These are phyloP conservation scores for Penicillium palitans DNA, from an alignment of 2,329 filamentous ascomycete genomes.

Conservation along the genomic window DNA sequence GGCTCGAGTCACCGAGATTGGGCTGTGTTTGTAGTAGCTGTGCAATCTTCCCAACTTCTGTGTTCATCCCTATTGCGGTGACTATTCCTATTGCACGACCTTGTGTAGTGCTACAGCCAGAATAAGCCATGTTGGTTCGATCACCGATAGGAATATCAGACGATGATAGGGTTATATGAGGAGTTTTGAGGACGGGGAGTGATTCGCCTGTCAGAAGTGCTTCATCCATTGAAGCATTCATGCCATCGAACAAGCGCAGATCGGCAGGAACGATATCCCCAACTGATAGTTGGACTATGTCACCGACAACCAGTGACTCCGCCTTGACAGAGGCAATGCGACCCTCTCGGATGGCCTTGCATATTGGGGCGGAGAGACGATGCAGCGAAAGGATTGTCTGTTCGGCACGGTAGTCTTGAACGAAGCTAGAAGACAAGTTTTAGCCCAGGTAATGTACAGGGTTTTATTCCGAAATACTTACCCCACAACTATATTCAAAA, in stretches of 20 bases:
- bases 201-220: slow-evolving; percentile 63
- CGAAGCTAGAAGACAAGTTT: slow-evolving; percentile 41
- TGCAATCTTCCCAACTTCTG: slow-evolving; percentile 63
- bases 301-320: slow-evolving; percentile 61
- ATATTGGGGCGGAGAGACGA: slow-evolving; percentile 57
- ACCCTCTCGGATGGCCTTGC: slow-evolving; percentile 58
- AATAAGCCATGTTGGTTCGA: slow-evolving; percentile 61
- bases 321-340: slow-evolving; percentile 54
- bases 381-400: slow-evolving; percentile 60
- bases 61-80: slow-evolving; percentile 61
- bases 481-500: slow-evolving; percentile 59
- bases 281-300: slow-evolving; percentile 54
- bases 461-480: slow-evolving; percentile 13
- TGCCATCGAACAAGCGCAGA: slow-evolving; percentile 55
- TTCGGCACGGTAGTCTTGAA: slow-evolving; percentile 61
- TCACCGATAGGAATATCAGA: slow-evolving; percentile 52
- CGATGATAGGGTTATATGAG: slow-evolving; percentile 29
- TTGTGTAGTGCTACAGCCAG: slow-evolving; percentile 60
- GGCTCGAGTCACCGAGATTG: slow-evolving; percentile 11
- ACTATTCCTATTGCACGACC: slow-evolving; percentile 60
- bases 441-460: not conserved
- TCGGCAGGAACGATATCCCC: slow-evolving; percentile 63
- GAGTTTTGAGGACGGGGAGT: slow-evolving; percentile 58
- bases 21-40: slow-evolving; percentile 56
- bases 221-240: slow-evolving; percentile 74